Conservation (phyloP, 352 stramenopile genomes). For the Aphanomyces invadans region DNA sequence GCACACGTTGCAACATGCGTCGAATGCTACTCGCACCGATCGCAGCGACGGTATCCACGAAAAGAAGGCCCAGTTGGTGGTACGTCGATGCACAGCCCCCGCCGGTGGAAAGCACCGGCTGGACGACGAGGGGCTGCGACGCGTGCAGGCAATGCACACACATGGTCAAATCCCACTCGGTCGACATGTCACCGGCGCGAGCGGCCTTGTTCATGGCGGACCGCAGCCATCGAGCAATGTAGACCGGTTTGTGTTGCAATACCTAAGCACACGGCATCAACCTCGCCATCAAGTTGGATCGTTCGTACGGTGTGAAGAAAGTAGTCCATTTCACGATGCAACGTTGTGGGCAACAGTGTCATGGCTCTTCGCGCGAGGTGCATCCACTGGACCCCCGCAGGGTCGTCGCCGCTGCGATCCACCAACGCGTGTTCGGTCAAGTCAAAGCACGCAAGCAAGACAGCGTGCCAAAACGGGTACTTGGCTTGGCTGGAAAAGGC, state of each 20-base stretch:
- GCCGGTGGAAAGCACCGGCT: no score
- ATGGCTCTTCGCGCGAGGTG: not conserved
- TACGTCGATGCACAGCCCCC: constrained; percentile 31
- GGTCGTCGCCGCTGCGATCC: constrained; percentile 4
- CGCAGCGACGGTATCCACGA: not conserved
- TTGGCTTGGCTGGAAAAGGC: not conserved
- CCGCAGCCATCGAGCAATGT: constrained; percentile 46
- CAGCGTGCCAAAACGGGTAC: constrained; percentile 13
- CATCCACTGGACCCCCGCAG: not conserved
- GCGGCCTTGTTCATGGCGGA: constrained; percentile 25
- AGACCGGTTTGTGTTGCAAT: constrained; percentile 36
- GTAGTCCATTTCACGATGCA: constrained; percentile 19
- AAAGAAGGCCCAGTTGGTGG: not conserved
- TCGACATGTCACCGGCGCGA: not conserved
- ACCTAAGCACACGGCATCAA: constrained; percentile 55
- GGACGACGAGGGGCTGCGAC: constrained; percentile 71
- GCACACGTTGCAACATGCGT: constrained; percentile 46
- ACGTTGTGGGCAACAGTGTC: not conserved
- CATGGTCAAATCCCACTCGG: constrained; percentile 41
- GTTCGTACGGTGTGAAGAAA: constrained; percentile 13
- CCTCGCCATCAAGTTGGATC: no score
- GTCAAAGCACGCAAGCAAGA: constrained; percentile 14
- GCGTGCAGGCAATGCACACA: constrained; percentile 66
- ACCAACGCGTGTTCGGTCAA: no score
- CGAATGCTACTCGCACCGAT: no score